These are phyloP conservation scores for Agrocybe chaxingu DNA, from an alignment of 768 basidiomycete species.

Conservation along the genomic window DNA sequence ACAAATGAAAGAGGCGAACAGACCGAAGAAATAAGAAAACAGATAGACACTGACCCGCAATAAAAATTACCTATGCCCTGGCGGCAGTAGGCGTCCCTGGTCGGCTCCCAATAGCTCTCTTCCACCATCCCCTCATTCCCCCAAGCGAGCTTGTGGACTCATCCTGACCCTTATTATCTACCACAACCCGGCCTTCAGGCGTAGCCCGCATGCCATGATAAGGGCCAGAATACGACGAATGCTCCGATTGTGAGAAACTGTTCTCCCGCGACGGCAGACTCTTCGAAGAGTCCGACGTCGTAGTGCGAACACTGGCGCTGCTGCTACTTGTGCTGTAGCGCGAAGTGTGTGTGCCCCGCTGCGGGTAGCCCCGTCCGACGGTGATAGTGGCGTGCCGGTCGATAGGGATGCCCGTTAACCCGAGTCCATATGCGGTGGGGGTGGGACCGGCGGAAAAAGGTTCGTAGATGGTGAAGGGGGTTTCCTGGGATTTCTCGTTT, in stretches of 20 bases:
- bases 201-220: conserved; percentile 4
- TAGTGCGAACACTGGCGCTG: conserved; percentile 18
- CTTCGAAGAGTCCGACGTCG: conserved; percentile 11
- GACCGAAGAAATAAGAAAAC: no score
- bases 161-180: conserved; percentile 1
- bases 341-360: conserved; percentile 5
- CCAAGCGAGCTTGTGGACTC: no score
- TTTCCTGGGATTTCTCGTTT: conserved; percentile 31
- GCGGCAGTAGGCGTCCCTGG: no score
- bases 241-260: conserved; percentile 1
- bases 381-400: conserved; percentile 2
- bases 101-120: no score
- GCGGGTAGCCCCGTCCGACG: conserved; percentile 4
- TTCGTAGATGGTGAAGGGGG: conserved; percentile 40
- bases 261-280: conserved; percentile 2
- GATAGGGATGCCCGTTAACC: conserved; percentile 6
- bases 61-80: no score
- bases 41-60: no score
- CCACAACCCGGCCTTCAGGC: conserved; percentile 18
- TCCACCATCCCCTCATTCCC: no score
- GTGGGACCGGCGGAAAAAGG: conserved; percentile 12
- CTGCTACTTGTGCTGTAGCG: conserved; percentile 18
- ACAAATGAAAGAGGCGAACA: no score
- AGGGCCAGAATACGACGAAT: background rate
- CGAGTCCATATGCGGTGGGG: conserved; percentile 2